These are phyloP conservation scores for Teunomyces kruisii DNA, from an alignment of 805 yeast genomes.

Conservation along the genomic window DNA sequence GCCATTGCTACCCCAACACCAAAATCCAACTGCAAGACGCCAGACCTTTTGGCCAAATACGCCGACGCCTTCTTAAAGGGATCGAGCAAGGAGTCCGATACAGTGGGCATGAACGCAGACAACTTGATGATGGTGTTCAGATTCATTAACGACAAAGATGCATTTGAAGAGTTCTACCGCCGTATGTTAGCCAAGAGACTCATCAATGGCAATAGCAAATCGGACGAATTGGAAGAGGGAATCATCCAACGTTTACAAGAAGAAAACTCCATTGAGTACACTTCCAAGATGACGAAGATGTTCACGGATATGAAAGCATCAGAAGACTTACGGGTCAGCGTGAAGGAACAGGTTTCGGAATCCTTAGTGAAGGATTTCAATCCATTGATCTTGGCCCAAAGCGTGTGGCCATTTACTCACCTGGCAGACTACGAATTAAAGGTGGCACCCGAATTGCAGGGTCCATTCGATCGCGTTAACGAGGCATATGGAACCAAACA, in stretches of 20 bases:
- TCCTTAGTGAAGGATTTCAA: constrained; percentile 52
- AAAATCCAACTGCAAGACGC: constrained; percentile 70
- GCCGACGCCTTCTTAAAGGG: constrained; percentile 81
- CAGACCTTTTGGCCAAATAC: constrained; percentile 87
- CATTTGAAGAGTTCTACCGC: constrained; percentile 91
- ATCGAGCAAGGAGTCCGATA: constrained; percentile 66
- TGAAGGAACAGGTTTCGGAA: constrained; percentile 43
- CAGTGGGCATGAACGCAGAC: constrained; percentile 71
- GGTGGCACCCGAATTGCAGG: constrained; percentile 67
- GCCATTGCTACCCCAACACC: constrained; percentile 70
- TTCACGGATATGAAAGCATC: constrained; percentile 90
- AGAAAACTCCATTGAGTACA: constrained; percentile 88
- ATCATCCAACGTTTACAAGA: constrained; percentile 84
- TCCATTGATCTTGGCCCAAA: constrained; percentile 80
- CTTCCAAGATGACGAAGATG: constrained; percentile 93
- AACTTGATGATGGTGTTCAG: constrained; percentile 85
- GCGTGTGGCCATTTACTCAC: constrained; percentile 79
- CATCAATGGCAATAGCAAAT: constrained; percentile 80
- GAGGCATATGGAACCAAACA: constrained; percentile 72
- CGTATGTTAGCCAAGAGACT: constrained; percentile 85
- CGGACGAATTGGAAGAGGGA: constrained; percentile 81
- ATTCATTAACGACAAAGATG: constrained; percentile 90
- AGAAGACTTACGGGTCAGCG: constrained; percentile 63
- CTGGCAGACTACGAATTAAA: constrained; percentile 40
- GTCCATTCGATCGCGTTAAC: constrained; percentile 66